A percentile compares a stretch with the other conserved stretches of the same genome.
Conservation (phyloP, 805 yeast species). For the Yarrowia porcina region DNA sequence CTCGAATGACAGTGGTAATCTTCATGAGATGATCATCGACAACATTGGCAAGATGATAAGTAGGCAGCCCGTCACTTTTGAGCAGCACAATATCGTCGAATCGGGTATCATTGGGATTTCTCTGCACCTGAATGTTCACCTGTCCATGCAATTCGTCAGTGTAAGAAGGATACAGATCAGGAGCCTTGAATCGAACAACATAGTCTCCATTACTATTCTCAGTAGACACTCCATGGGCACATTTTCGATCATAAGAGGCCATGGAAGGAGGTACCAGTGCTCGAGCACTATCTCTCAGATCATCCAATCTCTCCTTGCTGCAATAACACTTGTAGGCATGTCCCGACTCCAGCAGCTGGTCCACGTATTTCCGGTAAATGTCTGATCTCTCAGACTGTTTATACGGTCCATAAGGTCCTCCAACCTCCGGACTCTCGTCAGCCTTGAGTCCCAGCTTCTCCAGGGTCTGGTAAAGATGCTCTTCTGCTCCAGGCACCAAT, state of each 20-base stretch:
- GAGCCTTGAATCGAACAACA: slow-evolving; percentile 75
- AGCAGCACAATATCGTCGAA: slow-evolving; percentile 86
- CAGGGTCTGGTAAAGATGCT: slow-evolving; percentile 69
- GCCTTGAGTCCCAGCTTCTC: slow-evolving; percentile 69
- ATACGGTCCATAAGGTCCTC: slow-evolving; percentile 66
- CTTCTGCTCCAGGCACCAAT: slow-evolving; percentile 76
- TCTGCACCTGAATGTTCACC: slow-evolving; percentile 74
- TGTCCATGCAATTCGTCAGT: slow-evolving; percentile 75
- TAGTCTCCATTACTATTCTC: slow-evolving; percentile 37
- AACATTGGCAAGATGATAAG: slow-evolving; percentile 95
- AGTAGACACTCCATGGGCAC: slow-evolving; percentile 46
- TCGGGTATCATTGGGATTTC: slow-evolving; percentile 63
- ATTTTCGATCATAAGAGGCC: slow-evolving; percentile 85
- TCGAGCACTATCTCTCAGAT: slow-evolving; percentile 68
- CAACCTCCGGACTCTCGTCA: slow-evolving; percentile 78
- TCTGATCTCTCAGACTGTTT: slow-evolving; percentile 75
- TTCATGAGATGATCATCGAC: slow-evolving; percentile 92
- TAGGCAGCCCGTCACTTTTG: slow-evolving; percentile 93
- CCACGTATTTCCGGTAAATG: slow-evolving; percentile 62
- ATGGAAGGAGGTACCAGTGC: slow-evolving; percentile 81
- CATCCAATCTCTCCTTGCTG: slow-evolving; percentile 68
- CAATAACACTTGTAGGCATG: slow-evolving; percentile 87
- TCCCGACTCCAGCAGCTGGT: slow-evolving; percentile 56
- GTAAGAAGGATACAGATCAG: slow-evolving; percentile 63
- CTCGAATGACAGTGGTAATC: slow-evolving; percentile 91